Conservation (phyloP, 2,329 filamentous ascomycete genomes). For the Talaromyces albobiverticillius region DNA sequence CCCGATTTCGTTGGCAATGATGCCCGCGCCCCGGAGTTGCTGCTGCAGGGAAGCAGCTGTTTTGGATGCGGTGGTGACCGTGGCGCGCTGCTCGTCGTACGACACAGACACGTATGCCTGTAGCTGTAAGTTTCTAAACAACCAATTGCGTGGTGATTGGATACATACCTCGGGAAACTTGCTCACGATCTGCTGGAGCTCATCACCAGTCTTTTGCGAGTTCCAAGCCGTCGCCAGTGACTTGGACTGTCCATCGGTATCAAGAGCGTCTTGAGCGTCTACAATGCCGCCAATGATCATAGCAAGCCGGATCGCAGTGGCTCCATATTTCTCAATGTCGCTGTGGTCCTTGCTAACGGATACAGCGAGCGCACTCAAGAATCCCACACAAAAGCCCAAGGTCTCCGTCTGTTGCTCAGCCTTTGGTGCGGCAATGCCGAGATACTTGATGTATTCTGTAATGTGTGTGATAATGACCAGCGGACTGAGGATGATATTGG, state of each 20-base stretch:
- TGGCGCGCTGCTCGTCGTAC: slow-evolving; percentile 37
- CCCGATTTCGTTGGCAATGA: slow-evolving; percentile 27
- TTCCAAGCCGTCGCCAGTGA: slow-evolving; percentile 23
- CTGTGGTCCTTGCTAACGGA: slow-evolving; percentile 24
- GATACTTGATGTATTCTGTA: slow-evolving; percentile 29
- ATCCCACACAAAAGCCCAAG: slow-evolving; percentile 41
- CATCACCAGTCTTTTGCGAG: slow-evolving; percentile 15
- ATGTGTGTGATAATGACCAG: slow-evolving; percentile 41
- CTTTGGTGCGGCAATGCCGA: slow-evolving; percentile 9
- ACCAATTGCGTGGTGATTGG: too few species aligned
- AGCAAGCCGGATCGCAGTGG: slow-evolving; percentile 38
- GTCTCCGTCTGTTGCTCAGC: slow-evolving; percentile 19
- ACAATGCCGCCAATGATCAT: slow-evolving; percentile 38
- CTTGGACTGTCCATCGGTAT: slow-evolving; percentile 20
- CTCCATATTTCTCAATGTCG: slow-evolving; percentile 35
- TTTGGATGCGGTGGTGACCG: slow-evolving; percentile 29
- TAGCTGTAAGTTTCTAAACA: slow-evolving; percentile 1
- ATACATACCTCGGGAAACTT: slow-evolving; percentile 18
- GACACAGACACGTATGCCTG: slow-evolving; percentile 38
- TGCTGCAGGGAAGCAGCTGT: slow-evolving; percentile 18
- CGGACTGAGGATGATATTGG: slow-evolving; percentile 35
- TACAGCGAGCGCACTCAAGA: slow-evolving; percentile 39
- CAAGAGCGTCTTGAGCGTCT: slow-evolving; percentile 31
- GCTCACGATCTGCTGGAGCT: slow-evolving; percentile 20
- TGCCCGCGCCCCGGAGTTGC: slow-evolving; percentile 24